Conservation (phyloP, 352 stramenopile species). For the Globisporangium takayamanum region DNA sequence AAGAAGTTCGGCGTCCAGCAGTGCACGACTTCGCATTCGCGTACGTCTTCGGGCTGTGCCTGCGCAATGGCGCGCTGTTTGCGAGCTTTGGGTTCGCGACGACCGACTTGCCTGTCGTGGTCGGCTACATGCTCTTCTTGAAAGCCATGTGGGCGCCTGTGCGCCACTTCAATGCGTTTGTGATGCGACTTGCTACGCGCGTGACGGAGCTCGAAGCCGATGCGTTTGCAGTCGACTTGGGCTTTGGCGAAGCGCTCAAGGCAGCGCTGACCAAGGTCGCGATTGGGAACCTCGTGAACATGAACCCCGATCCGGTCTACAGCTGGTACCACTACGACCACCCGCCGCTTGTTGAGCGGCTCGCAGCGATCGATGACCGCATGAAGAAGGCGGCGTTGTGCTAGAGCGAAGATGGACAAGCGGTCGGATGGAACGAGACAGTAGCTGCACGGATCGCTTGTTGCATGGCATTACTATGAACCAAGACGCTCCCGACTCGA, state of each 20-base stretch:
- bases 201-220: slow-evolving; percentile 89
- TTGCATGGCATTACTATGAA: no score
- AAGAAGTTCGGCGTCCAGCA: slow-evolving; percentile 92
- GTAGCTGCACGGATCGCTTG: no score
- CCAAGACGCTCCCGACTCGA: no score
- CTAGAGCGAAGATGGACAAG: no score
- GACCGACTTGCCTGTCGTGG: slow-evolving; percentile 46
- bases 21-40: slow-evolving; percentile 68
- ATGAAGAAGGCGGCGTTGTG: slow-evolving; percentile 56
- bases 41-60: slow-evolving; percentile 76
- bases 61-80: slow-evolving; percentile 69
- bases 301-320: slow-evolving; percentile 94
- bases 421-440: no score
- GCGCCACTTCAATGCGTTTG: slow-evolving; percentile 62
- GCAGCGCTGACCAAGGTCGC: slow-evolving; percentile 95
- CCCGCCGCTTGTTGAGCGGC: slow-evolving; percentile 92
- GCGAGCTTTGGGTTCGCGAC: slow-evolving; percentile 71
- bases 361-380: slow-evolving; percentile 85
- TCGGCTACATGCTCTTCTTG: slow-evolving; percentile 82
- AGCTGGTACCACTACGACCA: slow-evolving; percentile 97
- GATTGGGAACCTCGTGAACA: slow-evolving; percentile 96
- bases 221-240: slow-evolving; percentile 91
- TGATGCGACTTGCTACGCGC: slow-evolving; percentile 67
- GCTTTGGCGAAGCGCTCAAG: slow-evolving; percentile 88
- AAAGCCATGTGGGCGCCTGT: slow-evolving; percentile 74